Base-by-base conservation (phyloP, 805 yeast genomes). In the Barnettozyma sp. region DNA sequence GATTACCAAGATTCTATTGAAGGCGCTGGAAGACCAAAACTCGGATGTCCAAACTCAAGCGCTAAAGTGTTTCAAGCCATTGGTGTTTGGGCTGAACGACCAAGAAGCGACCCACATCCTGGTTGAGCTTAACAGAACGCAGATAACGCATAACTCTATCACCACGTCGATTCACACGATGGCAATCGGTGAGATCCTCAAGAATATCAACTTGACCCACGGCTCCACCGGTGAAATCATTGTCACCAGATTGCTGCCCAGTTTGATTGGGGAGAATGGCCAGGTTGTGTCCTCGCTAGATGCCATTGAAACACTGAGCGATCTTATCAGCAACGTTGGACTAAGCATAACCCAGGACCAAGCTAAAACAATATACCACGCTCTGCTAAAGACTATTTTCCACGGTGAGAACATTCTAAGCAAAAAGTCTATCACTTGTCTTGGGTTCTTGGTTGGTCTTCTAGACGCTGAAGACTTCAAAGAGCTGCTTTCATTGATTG, bases 21-120 rank as follows among this genome's bases (percentile, higher is more conserved):
- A 56, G 22, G 62, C 68, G 28, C 58, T 83, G 17, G 64, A 68
- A 11, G 94, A 84, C 50, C 65, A 69, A 31, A 75, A 75, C 45
- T 62, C 83, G 5, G 88, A 82, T 44, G 88, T 84, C 1, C 83
- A 82, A 51, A 76, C 73, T 46, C 83, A 79, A 53, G 81, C 92
- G 0, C 71, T 82, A 31, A 73, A 74, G 43, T 70, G 81, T 14
- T 68, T 71, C 38, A 67, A 62, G 25, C 70, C 72, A 5, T 41
- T 62, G 25, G 56, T 38, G 6, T 43, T 45, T 1, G 45, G 46
- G 16, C 31, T 53, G 16, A 49, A 45, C 21, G 55, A 52, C 29
- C 40, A 46, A 6, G 55, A 52, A 31, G 42, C 49, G 7, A 24
- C 53, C 16, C 22, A n/a, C 15, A 27, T 52, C 4, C 35, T 54